Evolutionary conservation across 2,329 filamentous ascomycete genomes (phyloP), one percentile per base, ranked within the genome.

Genomic region (Ustilaginoidea virens): DNA sequence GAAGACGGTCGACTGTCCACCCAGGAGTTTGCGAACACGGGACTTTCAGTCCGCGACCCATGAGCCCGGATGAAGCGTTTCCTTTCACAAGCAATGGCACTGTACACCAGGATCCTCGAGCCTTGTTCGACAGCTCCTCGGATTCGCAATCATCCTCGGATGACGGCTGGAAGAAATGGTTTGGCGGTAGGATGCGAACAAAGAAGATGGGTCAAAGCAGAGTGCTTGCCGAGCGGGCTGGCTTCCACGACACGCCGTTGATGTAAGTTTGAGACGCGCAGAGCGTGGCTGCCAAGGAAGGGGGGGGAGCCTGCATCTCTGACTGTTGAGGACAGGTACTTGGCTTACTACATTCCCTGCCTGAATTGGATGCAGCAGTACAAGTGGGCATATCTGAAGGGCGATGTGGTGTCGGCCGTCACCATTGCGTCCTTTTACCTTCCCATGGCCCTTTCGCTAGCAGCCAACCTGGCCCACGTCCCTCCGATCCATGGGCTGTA

Each of bases 391-490:
- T 93, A 81, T 53, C 53, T 96, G 27, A 72, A 77, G 41, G 90
- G 90, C 27, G 90, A 98, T 52, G 57, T 96, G 12, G 63, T 92
- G 10, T 79, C 87, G 7, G 86, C 87, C 27, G 52, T 96, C 37
- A 96, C 90, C n/a, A 78, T 98, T 60, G 82, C 87, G n/a, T 93
- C 86, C 16, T 90, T 98, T 58, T 98, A 98, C 52, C 79, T 98
- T 21, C 90, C 90, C 29, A 94, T 98, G 86, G 80, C 85, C 0
- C 68, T 98, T 10, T 96, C 90, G 0, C 78, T 92, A 38, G 85
- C 90, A 31, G 74, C 82, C 23, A 96, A 96, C 47, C 73, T 98
- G 23, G 85, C 80, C 5, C 90, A 96, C 48, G 74, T 94, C 2
- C 85, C 87, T 7, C 80, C 90, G 0, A 86, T 96, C 44, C 87